Base-by-base conservation (phyloP, 2,329 filamentous ascomycete species). In the Mariannaea sp. region DNA sequence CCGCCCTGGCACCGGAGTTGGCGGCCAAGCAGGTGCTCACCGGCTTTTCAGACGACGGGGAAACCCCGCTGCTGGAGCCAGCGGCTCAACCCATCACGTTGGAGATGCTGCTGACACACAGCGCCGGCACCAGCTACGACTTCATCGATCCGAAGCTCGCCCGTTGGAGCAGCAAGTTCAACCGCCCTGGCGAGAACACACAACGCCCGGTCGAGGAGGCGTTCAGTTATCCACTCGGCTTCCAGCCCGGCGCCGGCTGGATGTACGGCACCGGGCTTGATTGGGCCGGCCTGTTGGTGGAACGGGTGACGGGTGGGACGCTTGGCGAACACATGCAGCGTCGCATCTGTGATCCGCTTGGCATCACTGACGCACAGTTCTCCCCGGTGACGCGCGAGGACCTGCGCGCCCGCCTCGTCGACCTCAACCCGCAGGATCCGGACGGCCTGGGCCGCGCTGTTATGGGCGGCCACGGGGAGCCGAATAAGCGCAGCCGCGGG, bases 271-370 rank as follows among this genome's bases (percentile, higher is more conserved):
- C 72, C 1, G 71, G 75, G 1, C 62, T 79, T 1, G 81, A 84
- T 67, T 84, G 79, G 80, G 77, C 75, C 0, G 80, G 81, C 3
- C 70, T 73, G 1, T 68, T 83, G 1, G 70, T 84, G 1, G 80
- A 83, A 58, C 68, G 73, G 0, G 61, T 79, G 0, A 78, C 78
- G 0, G 73, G 74, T 0, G 46, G 61, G 7, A 73, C 70, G 0
- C 65, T 84, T 3, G 70, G 76, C 3, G 71, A 76, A 2, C 74
- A 71, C 41, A 71, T 82, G 58, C 67, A 75, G 9, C 58, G 74
- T 46, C 69, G 76, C 40, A 75, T 82, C 14, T 56, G 78, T 56
- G 65, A 64, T 0, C 77, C 77, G 2, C 68, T 83, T 1, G 73
- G 72, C 10, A 72, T 80, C 35, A 61, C 48, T 0, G 69, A 72